A percentile compares a stretch with the other conserved stretches of the same genome.
Conservation (phyloP, 371 early-diverging fungal species). For the Sporodiniella umbellata region DNA sequence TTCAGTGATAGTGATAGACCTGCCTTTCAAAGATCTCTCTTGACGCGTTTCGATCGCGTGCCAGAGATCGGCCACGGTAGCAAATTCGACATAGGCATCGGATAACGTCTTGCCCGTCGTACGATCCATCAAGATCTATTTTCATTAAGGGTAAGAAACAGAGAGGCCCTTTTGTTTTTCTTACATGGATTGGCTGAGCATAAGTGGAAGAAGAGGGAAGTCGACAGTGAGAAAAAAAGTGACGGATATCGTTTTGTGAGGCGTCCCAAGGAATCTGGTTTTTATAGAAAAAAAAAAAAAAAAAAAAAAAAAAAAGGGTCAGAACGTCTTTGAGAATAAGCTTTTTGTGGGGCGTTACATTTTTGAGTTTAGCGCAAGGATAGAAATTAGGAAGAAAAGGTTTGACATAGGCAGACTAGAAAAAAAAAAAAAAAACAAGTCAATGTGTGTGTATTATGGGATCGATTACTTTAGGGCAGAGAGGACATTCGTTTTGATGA, state of each 20-base stretch:
- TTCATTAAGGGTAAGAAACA: too few species aligned
- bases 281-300: neutral
- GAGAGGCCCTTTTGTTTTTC: too few species aligned
- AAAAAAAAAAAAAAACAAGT: too few species aligned
- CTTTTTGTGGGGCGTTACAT: conserved; percentile 22
- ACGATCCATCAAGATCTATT: conserved; percentile 56
- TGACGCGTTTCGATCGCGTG: conserved; percentile 51
- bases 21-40: conserved; percentile 61
- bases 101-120: conserved; percentile 64
- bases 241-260: conserved; percentile 49
- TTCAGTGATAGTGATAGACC: conserved; percentile 57
- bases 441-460: too few species aligned
- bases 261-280: conserved; percentile 58
- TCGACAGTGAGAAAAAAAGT: conserved; percentile 42
- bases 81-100: conserved; percentile 66
- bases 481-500: conserved; percentile 19
- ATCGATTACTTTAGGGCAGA: conserved; percentile 17
- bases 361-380: conserved; percentile 41
- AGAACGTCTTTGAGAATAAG: too few species aligned
- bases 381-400: conserved; percentile 5
- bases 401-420: too few species aligned
- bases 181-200: conserved; percentile 53
- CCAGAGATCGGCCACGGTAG: conserved; percentile 35
- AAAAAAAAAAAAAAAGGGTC: too few species aligned
- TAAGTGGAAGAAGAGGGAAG: conserved; percentile 33